Evolutionary conservation across 169 alveolate genomes (phyloP).

Genomic region (Eimeria mitis): DNA sequence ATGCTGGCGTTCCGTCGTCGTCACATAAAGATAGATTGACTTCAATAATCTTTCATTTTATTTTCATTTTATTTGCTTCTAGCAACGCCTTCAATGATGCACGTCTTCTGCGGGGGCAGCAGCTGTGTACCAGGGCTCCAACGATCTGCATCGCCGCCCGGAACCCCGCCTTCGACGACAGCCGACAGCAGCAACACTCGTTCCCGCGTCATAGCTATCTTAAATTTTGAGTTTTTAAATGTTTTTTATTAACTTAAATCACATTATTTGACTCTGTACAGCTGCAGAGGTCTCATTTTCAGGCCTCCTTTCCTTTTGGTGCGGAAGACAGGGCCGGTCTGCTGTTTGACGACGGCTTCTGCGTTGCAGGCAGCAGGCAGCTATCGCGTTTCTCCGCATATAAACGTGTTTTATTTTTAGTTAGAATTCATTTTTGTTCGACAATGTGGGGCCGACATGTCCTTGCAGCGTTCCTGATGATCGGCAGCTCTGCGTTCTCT

Average conservation of each 20-base stretch:
- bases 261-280: neutral
- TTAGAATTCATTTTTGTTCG: neutral
- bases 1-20: conserved; percentile 1
- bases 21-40: neutral
- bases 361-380: neutral
- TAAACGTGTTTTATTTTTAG: neutral
- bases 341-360: neutral
- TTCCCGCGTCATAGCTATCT: neutral
- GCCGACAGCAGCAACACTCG: neutral
- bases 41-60: neutral
- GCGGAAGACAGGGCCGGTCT: conserved; percentile 24
- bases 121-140: neutral
- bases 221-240: neutral
- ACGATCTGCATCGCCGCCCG: neutral
- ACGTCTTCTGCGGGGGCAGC: neutral
- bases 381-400: neutral
- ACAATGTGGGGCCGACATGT: neutral
- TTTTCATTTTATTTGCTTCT: neutral
- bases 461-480: neutral
- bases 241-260: neutral
- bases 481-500: neutral
- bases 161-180: neutral
- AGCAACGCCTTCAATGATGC: neutral
- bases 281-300: neutral
- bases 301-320: neutral